Conservation (phyloP, 2,329 filamentous ascomycete genomes). For the Penicillium sp. region DNA sequence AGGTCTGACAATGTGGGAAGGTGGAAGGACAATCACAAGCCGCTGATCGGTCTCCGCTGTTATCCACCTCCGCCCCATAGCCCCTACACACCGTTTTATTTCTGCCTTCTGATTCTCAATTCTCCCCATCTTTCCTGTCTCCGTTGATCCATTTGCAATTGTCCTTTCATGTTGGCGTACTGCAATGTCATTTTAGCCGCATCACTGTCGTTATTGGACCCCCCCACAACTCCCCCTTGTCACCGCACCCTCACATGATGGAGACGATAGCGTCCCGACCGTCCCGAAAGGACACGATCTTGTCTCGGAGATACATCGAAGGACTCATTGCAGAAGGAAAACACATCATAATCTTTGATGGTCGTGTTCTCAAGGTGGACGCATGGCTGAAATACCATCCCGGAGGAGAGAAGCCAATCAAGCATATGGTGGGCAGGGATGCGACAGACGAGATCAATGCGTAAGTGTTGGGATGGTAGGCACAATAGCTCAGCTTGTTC, state of each 20-base stretch:
- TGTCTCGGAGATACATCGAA: slow-evolving; percentile 67
- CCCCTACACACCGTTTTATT: slow-evolving; percentile 5
- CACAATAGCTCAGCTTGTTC: slow-evolving; percentile 9
- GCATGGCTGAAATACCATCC: slow-evolving; percentile 87
- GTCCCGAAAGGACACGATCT: slow-evolving; percentile 47
- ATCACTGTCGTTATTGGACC: neutral
- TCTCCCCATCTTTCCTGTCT: neutral
- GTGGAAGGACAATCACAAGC: slow-evolving; percentile 1
- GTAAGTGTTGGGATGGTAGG: slow-evolving; percentile 53
- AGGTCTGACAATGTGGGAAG: slow-evolving; percentile 7
- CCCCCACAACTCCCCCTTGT: neutral
- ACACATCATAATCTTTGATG: slow-evolving; percentile 74
- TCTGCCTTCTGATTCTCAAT: slow-evolving; percentile 7
- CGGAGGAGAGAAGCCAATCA: slow-evolving; percentile 83
- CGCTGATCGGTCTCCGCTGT: slow-evolving; percentile 23
- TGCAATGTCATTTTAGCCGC: slow-evolving; percentile 4
- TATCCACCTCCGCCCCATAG: slow-evolving; percentile 19
- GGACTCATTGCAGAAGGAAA: slow-evolving; percentile 76
- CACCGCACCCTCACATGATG: slow-evolving; percentile 18
- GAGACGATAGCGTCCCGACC: slow-evolving; percentile 19
- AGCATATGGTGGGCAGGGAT: slow-evolving; percentile 90
- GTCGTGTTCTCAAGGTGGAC: slow-evolving; percentile 80
- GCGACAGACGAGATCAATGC: slow-evolving; percentile 90
- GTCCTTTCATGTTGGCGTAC: neutral
- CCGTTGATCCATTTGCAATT: neutral